These are phyloP conservation scores for Colletotrichum cordylinicola DNA, from an alignment of 2,329 filamentous ascomycete genomes.

Conservation along the genomic window DNA sequence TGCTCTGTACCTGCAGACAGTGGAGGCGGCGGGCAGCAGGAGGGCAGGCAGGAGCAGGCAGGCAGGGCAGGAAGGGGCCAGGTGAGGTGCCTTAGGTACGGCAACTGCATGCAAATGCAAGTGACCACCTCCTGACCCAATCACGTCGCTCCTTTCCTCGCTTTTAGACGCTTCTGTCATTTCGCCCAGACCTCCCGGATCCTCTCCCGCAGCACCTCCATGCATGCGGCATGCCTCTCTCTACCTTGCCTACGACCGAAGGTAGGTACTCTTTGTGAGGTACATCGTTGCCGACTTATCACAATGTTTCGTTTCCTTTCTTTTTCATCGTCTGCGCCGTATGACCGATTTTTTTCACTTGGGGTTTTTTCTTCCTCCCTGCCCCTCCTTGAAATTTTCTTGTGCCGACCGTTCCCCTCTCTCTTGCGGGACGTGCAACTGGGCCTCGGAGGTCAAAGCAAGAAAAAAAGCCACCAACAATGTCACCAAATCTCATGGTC, in stretches of 20 bases:
- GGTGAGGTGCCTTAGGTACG: neutral
- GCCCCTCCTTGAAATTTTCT: neutral
- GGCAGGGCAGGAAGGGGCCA: neutral
- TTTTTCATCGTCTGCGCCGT: neutral
- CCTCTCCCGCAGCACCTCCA: slow-evolving; percentile 6
- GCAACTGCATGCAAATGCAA: neutral
- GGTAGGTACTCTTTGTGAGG: neutral
- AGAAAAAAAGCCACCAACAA: neutral
- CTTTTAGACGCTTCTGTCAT: slow-evolving; percentile 1
- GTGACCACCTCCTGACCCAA: neutral
- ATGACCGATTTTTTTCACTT: neutral
- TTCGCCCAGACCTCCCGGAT: slow-evolving; percentile 15
- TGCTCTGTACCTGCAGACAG: neutral
- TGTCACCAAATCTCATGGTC: neutral
- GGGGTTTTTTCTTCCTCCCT: neutral
- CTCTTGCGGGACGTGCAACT: neutral
- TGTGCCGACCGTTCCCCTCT: neutral
- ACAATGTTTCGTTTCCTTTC: slow-evolving; percentile 18
- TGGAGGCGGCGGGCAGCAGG: neutral
- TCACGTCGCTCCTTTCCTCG: neutral
- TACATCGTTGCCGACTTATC: neutral
- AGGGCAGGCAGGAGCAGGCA: neutral
- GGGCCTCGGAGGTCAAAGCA: slow-evolving; percentile 4
- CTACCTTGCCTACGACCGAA: neutral
- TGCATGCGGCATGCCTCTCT: neutral